Conservation (phyloP, 2,329 filamentous ascomycete genomes). For the Ophidiomyces ophidiicola region DNA sequence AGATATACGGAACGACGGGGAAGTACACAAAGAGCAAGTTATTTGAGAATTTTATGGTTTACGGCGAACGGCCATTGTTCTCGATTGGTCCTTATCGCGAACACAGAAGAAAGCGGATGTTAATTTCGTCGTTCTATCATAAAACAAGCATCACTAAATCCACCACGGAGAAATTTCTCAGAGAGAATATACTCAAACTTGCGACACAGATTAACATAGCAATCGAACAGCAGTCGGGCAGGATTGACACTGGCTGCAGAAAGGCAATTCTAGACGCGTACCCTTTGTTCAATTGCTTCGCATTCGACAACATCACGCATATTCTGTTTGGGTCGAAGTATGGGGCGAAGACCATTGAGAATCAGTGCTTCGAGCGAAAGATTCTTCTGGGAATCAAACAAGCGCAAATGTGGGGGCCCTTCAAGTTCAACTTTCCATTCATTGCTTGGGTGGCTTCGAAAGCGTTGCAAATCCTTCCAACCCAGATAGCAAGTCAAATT, state of each 20-base stretch:
- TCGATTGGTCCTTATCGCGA: slow-evolving; percentile 6
- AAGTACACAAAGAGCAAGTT: slow-evolving; percentile 6
- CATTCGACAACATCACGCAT: slow-evolving; percentile 7
- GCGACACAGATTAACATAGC: not conserved
- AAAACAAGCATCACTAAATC: slow-evolving; percentile 5
- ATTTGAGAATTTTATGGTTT: slow-evolving; percentile 8
- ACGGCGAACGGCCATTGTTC: slow-evolving; percentile 4
- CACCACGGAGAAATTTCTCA: slow-evolving; percentile 1
- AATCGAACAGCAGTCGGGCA: not conserved
- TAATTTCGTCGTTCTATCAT: slow-evolving; percentile 7
- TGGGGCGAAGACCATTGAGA: slow-evolving; percentile 4
- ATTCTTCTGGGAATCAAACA: slow-evolving; percentile 5
- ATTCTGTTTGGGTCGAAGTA: slow-evolving; percentile 4
- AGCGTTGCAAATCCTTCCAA: not conserved
- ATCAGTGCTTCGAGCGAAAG: slow-evolving; percentile 4
- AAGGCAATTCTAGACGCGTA: slow-evolving; percentile 3
- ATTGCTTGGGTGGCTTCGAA: slow-evolving; percentile 4
- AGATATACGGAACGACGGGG: slow-evolving; percentile 5
- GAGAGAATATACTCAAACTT: slow-evolving; percentile 4
- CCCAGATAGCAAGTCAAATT: not conserved
- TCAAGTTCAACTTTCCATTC: slow-evolving; percentile 6
- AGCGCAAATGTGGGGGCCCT: slow-evolving; percentile 7
- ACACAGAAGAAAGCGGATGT: slow-evolving; percentile 5
- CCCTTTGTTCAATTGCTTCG: slow-evolving; percentile 6
- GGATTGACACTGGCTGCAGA: not conserved